Evolutionary conservation across 2,329 filamentous ascomycete genomes (phyloP), one percentile per base, ranked within the genome.

Genomic region (Eutypella sp.): DNA sequence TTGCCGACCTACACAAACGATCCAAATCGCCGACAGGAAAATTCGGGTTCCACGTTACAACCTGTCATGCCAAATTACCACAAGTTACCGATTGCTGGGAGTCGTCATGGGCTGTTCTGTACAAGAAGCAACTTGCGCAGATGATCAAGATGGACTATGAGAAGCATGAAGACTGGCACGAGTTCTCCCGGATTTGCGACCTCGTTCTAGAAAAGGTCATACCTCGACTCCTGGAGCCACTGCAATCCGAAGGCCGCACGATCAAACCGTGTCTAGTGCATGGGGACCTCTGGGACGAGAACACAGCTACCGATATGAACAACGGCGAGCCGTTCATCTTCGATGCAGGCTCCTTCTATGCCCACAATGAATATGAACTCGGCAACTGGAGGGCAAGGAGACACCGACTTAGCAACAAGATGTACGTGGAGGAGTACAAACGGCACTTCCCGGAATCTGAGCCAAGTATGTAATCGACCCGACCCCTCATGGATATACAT

Each of bases 221-320:
- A 1, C 63, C 60, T 5, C 47, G 61, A 7, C 57, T 67, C 1
- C 51, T 67, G 0, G 43, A 52, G 1, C 59, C 57, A 0, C 46
- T 68, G 9, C 56, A 66, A 48, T 50, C 54, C 7, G 53, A 58
- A 10, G 62, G 62, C 1, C 54, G 63, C 3, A 48, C 39, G 3
- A 58, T 67, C 24, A 60, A 59, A 44, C 64, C 64, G 2, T 56
- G 57, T 23, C 45, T 67, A 2, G 45, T 64, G 1, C 64, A 67
- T 25, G 64, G 64, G 1, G 60, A 67, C 38, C 44, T 64, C 3
- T 67, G 63, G 61, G 63, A 67, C 18, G 58, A 57, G 8, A 67
- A 67, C 39, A 57, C 53, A 1, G 60, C 55, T 1, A 60, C 54
- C 0, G 56, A 65, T 38, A 45, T 49, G 42, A 49, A 51, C 3